Percentiles rank a stretch among this genome's conserved stretches.
These are phyloP conservation scores for Saprolegnia diclina DNA, from an alignment of 352 stramenopile species.

Conservation along the genomic window DNA sequence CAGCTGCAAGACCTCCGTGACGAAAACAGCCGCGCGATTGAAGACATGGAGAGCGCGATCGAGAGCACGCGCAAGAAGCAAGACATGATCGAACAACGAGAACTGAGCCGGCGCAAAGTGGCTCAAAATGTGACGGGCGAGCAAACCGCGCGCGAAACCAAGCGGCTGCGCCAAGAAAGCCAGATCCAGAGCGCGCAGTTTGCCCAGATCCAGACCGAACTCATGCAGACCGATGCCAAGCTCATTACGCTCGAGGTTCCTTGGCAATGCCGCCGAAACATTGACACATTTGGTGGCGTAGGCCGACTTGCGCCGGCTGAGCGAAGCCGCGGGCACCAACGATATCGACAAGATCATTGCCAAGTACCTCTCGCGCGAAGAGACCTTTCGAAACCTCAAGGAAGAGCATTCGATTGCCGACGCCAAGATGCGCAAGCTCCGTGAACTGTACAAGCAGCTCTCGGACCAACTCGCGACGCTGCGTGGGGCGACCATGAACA, in stretches of 20 bases:
- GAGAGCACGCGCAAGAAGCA: conserved; percentile 67
- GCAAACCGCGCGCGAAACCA: conserved; percentile 62
- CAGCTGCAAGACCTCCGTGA: conserved; percentile 70
- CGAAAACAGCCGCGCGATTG: conserved; percentile 58
- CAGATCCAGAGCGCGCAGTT: conserved; percentile 72
- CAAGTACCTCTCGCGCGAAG: conserved; percentile 64
- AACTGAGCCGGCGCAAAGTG: conserved; percentile 68
- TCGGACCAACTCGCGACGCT: conserved; percentile 57
- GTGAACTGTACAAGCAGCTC: conserved; percentile 71
- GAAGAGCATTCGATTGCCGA: conserved; percentile 71
- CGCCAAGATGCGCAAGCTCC: conserved; percentile 64
- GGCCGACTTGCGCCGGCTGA: conserved; percentile 24
- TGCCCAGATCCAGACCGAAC: conserved; percentile 71
- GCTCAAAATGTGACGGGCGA: conserved; percentile 62
- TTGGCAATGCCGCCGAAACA: background rate
- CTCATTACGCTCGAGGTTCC: conserved; percentile 43
- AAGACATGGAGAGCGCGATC: conserved; percentile 70
- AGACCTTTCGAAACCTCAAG: conserved; percentile 63
- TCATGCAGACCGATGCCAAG: conserved; percentile 63
- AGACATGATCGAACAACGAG: conserved; percentile 68
- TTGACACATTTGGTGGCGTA: background rate
- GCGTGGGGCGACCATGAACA: conserved; percentile 63
- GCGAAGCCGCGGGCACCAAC: conserved; percentile 68
- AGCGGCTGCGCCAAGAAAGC: conserved; percentile 64
- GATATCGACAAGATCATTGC: conserved; percentile 79